Evolutionary conservation across 2,329 filamentous ascomycete species (phyloP), one percentile per base, ranked within the genome.

Genomic region (Colletotrichum musicola): DNA sequence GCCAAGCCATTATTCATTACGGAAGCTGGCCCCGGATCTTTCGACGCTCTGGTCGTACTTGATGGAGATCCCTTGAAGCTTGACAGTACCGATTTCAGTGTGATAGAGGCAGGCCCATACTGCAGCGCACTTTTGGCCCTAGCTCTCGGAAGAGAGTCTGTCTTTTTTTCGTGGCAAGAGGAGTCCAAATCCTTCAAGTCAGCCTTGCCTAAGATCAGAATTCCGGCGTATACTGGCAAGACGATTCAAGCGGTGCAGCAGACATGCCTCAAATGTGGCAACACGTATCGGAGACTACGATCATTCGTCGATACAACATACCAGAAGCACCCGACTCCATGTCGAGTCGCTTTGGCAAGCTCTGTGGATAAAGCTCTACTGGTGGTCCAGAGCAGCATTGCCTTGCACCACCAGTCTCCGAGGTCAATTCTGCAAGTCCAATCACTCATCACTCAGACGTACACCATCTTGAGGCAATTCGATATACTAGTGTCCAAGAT

Each of bases 71-170:
- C 77, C 62, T 74, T 83, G 40, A 72, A 72, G 46, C 73, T 82
- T 38, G 75, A 72, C 53, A 84, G 83, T 40, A 74, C 75, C 7
- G 74, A 80, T 3, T 76, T 81, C 6, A 76, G 81, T 13, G 75
- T 86, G 12, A 77, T 90, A 3, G 82, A 88, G 56, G 77, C 82
- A 1, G 81, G 78, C 20, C 75, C 81, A 5, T 91, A 89, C 74
- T 78, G 83, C 57, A 77, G 83, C 18, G 90, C 89, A 12, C 80
- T 95, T 0, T 82, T 92, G 69, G 86, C 89, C 13, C 81, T 95
- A 1, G 88, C 89, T 0, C 85, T 94, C 6, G 93, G 93, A 0
- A 85, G 92, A 55, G 90, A 89, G 46, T 95, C 93, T 0, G 83
- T 92, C 1, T 85, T 96, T 40, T 96, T 93, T 76, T 75, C 79